phyloP scores from a whole-genome alignment of 164 flowering plant genomes.

The Tetrastigma voinierianum region DNA sequence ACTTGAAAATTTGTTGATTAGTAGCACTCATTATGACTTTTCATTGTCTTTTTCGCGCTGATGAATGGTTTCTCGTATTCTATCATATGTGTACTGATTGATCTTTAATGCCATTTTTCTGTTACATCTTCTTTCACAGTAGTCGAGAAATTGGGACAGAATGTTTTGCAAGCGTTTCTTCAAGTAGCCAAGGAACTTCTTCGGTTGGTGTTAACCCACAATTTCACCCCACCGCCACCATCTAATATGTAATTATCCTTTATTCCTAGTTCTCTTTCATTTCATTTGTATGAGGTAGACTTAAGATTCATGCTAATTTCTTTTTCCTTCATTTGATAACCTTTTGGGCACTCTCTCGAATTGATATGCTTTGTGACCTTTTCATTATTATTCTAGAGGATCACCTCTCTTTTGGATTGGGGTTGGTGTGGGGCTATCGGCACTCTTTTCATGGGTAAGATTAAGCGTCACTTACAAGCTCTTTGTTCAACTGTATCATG shows the following conservation, averaged over 20 bases:
- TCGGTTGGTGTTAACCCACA: slow-evolving; percentile 75
- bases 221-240: slow-evolving; percentile 56
- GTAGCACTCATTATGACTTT: too few species aligned
- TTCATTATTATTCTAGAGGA: slow-evolving; percentile 46
- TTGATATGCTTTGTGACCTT: background rate
- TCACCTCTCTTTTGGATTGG: slow-evolving; percentile 96
- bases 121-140: slow-evolving; percentile 6
- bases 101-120: too few species aligned
- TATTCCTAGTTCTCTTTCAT: background rate
- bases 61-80: too few species aligned
- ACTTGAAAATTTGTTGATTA: too few species aligned
- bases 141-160: slow-evolving; percentile 24
- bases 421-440: slow-evolving; percentile 92
- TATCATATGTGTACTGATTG: too few species aligned
- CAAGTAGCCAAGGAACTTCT: slow-evolving; percentile 51
- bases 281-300: background rate
- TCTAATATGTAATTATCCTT: slow-evolving; percentile 22
- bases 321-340: background rate
- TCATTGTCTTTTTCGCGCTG: too few species aligned
- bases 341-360: background rate
- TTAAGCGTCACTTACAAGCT: background rate
- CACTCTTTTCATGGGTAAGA: slow-evolving; percentile 82
- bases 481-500: background rate
- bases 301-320: background rate
- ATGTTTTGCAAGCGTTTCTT: slow-evolving; percentile 58